These are phyloP conservation scores for Aspergillus sp. DNA, from an alignment of 2,329 filamentous ascomycete species.

Conservation along the genomic window DNA sequence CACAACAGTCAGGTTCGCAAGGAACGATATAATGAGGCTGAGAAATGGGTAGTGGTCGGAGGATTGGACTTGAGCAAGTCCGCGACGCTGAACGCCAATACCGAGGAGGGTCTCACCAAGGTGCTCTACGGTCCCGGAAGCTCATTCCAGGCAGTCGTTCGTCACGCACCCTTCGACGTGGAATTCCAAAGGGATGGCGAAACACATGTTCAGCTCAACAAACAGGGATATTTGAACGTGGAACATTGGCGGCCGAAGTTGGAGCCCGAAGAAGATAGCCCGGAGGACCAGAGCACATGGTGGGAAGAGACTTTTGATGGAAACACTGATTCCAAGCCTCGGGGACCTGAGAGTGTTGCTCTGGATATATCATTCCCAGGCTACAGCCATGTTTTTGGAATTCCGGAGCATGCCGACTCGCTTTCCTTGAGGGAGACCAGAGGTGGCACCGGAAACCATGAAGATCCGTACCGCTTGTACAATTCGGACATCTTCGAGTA, in stretches of 20 bases:
- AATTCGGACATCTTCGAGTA: constrained; percentile 98
- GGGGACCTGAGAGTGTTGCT: constrained; percentile 83
- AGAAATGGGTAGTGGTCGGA: constrained; percentile 78
- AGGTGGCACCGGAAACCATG: constrained; percentile 76
- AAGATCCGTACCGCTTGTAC: constrained; percentile 88
- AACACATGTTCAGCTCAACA: constrained; percentile 81
- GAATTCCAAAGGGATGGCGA: constrained; percentile 79
- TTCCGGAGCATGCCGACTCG: constrained; percentile 85
- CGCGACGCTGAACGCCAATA: constrained; percentile 61
- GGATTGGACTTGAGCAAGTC: constrained; percentile 66
- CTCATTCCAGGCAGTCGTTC: constrained; percentile 75
- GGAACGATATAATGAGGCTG: constrained; percentile 89
- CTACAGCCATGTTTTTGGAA: constrained; percentile 88
- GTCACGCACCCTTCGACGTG: constrained; percentile 72
- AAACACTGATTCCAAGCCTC: constrained; percentile 92
- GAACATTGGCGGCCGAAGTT: constrained; percentile 93
- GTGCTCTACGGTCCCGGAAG: constrained; percentile 71
- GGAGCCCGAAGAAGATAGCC: constrained; percentile 53
- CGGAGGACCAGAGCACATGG: constrained; percentile 71
- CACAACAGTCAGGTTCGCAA: constrained; percentile 80
- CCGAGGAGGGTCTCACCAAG: constrained; percentile 60
- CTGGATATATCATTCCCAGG: constrained; percentile 88
- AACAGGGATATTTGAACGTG: constrained; percentile 81
- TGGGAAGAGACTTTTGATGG: constrained; percentile 97
- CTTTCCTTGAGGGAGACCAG: constrained; percentile 80